A percentile compares a stretch with the other conserved stretches of the same genome.
These are phyloP conservation scores for Plantago major DNA, from an alignment of 257 asterid genomes.

Conservation along the genomic window DNA sequence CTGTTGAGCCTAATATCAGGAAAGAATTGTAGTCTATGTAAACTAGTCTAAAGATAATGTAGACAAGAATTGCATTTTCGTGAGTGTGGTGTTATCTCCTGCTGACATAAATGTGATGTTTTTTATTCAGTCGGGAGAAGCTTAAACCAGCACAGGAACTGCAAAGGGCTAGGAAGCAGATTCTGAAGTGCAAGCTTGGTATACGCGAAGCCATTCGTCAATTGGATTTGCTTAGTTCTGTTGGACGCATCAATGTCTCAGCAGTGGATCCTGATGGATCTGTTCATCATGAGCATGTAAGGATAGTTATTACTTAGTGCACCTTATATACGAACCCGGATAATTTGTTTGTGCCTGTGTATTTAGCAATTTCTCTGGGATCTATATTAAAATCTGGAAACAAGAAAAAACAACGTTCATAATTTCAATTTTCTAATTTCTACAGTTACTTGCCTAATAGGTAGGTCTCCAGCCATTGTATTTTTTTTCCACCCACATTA, in stretches of 20 bases:
- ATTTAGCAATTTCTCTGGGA: too few relatives aligned
- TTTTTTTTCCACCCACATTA: constrained; percentile 10
- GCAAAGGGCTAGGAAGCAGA: constrained; percentile 77
- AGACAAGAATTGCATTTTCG: neutral
- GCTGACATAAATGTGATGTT: constrained; percentile 22
- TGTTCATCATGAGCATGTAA: constrained; percentile 86
- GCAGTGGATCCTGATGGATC: constrained; percentile 86
- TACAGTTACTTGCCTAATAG: neutral
- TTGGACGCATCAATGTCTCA: constrained; percentile 60
- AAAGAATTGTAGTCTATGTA: neutral
- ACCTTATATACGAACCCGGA: constrained; percentile 1
- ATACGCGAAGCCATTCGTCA: constrained; percentile 87
- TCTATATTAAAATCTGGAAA: neutral
- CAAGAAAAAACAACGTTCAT: neutral
- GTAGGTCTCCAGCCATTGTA: neutral
- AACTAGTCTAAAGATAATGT: neutral
- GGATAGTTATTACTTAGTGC: constrained; percentile 18
- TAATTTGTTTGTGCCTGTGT: neutral
- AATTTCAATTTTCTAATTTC: neutral
- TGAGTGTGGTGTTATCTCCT: constrained; percentile 5
- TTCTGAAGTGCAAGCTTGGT: constrained; percentile 84
- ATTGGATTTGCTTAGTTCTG: constrained; percentile 79
- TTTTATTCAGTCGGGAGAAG: constrained; percentile 78
- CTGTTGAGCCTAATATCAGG: constrained; percentile 12
- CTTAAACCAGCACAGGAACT: constrained; percentile 85